Evolutionary conservation across 2,329 filamentous ascomycete species (phyloP), one percentile per base, ranked within the genome.

Genomic region (Diaporthe sp.): DNA sequence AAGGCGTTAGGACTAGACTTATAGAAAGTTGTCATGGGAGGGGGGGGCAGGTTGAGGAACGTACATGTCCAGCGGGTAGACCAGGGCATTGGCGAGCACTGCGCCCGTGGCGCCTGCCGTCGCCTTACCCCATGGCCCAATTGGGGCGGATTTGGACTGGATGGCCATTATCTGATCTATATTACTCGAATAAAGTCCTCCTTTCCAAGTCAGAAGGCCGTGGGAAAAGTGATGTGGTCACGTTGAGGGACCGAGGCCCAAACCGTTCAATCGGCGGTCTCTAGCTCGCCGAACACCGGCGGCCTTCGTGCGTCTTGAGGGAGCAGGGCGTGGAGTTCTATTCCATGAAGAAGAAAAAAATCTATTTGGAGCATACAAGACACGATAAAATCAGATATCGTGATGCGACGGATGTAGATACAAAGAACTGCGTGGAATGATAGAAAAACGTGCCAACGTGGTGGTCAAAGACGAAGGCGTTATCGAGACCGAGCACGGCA

Each of bases 31-130:
- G 47, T 49, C 34, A 17, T 39, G 57, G 31, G 31, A 15, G 49
- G 57, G 34, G 28, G 44, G 17, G 3, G 9, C 10, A 7, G 25
- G 88, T 17, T 15, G 17, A n/a, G 15, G 9, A 49, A 28, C 75
- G 73, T 88, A 98, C 96, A 99, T 96, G 85, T 99, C 97, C 76
- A 99, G 89, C 63, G 97, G 97, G 85, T 99, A 99, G 75, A 98
- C 96, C 78, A 98, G 87, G 60, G 96, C 94, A 88, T 99, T 99
- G 75, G 97, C 97, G 76, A 99, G 89, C 51, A 98, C 95, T 63
- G 97, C 97, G 77, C 97, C 97, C 28, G 95, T 94, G 71, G 97
- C 95, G 81, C 97, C 97, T 78, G 97, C 96, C 79, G 98, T 92
- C 73, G 97, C 97, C 82, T 93, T 93, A 73, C 96, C 96, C 96